A percentile compares a stretch with the other conserved stretches of the same genome.
Evolutionary conservation across 1,284 basidiomycete species (phyloP).

Genomic region (Sporisorium scitamineum): DNA sequence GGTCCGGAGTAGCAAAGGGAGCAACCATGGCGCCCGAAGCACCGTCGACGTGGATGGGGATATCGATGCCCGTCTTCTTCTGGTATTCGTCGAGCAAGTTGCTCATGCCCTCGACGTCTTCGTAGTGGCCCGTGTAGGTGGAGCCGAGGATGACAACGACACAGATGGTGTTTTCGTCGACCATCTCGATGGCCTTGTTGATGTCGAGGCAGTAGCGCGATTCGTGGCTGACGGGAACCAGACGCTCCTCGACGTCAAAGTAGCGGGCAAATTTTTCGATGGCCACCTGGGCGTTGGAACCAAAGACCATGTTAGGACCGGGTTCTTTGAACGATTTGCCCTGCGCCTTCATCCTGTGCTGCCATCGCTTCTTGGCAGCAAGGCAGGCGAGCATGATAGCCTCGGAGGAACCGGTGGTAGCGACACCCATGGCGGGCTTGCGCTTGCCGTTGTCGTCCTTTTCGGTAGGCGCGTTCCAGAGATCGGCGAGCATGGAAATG

Average conservation of each 20-base stretch:
- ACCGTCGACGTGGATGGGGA: constrained; percentile 75
- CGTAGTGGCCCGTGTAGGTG: constrained; percentile 94
- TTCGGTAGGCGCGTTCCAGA: constrained; percentile 81
- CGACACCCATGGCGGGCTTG: constrained; percentile 73
- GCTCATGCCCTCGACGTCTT: constrained; percentile 88
- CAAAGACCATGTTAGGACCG: constrained; percentile 81
- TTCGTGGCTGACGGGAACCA: constrained; percentile 60
- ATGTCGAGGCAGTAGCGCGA: constrained; percentile 80
- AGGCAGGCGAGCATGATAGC: constrained; percentile 89
- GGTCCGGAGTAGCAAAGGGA: constrained; percentile 81
- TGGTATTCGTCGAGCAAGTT: constrained; percentile 88
- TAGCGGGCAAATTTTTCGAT: constrained; percentile 79
- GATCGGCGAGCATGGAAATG: constrained; percentile 85
- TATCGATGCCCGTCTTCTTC: constrained; percentile 76
- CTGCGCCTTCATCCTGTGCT: constrained; percentile 83
- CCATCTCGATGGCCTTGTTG: constrained; percentile 84
- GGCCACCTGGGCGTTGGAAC: constrained; percentile 80
- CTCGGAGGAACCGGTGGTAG: constrained; percentile 93
- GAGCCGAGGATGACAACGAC: constrained; percentile 74
- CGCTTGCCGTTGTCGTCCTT: constrained; percentile 47
- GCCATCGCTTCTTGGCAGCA: constrained; percentile 95
- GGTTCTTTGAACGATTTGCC: constrained; percentile 72
- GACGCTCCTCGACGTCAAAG: constrained; percentile 81
- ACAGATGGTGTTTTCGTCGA: constrained; percentile 83
- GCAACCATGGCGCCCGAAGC: constrained; percentile 73